Evolutionary conservation across 2,329 filamentous ascomycete species (phyloP).

Genomic region (Penicillium sp.): DNA sequence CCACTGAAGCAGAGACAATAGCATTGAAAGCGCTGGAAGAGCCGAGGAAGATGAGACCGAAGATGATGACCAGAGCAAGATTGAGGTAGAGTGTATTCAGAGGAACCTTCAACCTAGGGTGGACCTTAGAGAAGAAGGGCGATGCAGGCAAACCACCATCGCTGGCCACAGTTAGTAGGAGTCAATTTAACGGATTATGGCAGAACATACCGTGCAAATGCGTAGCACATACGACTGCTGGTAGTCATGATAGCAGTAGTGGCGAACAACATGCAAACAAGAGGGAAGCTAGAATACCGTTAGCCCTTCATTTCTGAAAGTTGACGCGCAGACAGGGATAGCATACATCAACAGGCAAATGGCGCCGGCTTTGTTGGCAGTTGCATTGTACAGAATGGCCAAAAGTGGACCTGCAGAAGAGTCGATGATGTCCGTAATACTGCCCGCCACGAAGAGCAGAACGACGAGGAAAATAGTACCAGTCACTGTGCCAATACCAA

Average conservation of each 20-base stretch:
- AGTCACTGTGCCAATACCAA: slow-evolving; percentile 62
- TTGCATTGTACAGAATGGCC: slow-evolving; percentile 64
- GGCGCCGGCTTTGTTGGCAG: slow-evolving; percentile 60
- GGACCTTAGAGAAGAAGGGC: slow-evolving; percentile 60
- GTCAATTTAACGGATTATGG: background rate
- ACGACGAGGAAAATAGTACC: slow-evolving; percentile 64
- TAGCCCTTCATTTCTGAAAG: background rate
- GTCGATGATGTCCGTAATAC: slow-evolving; percentile 57
- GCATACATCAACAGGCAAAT: slow-evolving; percentile 62
- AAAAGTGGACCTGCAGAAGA: slow-evolving; percentile 60
- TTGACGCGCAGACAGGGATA: background rate
- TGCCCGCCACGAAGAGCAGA: slow-evolving; percentile 63
- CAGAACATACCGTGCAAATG: slow-evolving; percentile 31
- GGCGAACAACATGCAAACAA: slow-evolving; percentile 35
- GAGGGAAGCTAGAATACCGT: slow-evolving; percentile 31
- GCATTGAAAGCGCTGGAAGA: slow-evolving; percentile 69
- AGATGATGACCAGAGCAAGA: slow-evolving; percentile 62
- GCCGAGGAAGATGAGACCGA: slow-evolving; percentile 70
- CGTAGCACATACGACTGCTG: slow-evolving; percentile 38
- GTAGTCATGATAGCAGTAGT: slow-evolving; percentile 38
- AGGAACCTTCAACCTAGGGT: slow-evolving; percentile 62
- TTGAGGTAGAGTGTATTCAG: slow-evolving; percentile 66
- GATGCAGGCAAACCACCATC: slow-evolving; percentile 68
- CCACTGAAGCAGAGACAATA: slow-evolving; percentile 69
- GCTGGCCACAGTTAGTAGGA: slow-evolving; percentile 29